Evolutionary conservation across 108 stramenopile genomes (phyloP), one percentile per base, ranked within the genome.

Genomic region (Cyclotella atomus): DNA sequence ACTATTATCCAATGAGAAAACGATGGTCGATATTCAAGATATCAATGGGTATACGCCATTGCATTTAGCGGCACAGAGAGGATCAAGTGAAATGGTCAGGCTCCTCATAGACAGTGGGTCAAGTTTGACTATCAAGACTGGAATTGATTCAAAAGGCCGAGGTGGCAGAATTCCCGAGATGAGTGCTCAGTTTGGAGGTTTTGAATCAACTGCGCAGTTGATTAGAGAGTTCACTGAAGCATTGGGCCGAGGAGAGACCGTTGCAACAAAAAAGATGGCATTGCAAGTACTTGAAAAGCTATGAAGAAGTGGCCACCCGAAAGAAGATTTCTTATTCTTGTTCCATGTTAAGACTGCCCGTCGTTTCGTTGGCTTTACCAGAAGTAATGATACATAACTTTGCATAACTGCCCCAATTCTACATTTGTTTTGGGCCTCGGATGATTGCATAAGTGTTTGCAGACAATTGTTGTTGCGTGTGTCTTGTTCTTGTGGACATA

Each of bases 51-150:
- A 75, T 29, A 75, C 61, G 3, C 14, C 66, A 15, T 56, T 75
- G 46, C 74, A 75, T 29, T 34, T 75, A 14, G 74, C 74, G 38
- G 55, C 74, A 15, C 74, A 75, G n/a, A n/a, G 74, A 16, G 74
- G 74, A 1, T 68, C 56, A 10, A 29, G 60, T 23, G 33, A 35
- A 16, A 35, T 75, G 47, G 67, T 75, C 2, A 25, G 25, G 35
- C 29, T 75, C n/a, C 46, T 75, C 20, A 55, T 68, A 21, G 34
- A 63, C 27, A 63, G 59, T 49, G 74, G 74, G 9, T 34, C 47
- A n/a, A 29, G 43, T 2, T 20, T 68, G 3, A 35, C 49, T 20
- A 25, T 23, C 10, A 57, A 49, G 36, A 75, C 74, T 19, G 38
- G 20, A 8, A 33, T 75, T 27, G 67, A 75, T 68, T 57, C 55